A percentile compares a stretch with the other conserved stretches of the same genome.
These are phyloP conservation scores for Hypoxylon fuscum DNA, from an alignment of 495 filamentous ascomycete species.

Conservation along the genomic window DNA sequence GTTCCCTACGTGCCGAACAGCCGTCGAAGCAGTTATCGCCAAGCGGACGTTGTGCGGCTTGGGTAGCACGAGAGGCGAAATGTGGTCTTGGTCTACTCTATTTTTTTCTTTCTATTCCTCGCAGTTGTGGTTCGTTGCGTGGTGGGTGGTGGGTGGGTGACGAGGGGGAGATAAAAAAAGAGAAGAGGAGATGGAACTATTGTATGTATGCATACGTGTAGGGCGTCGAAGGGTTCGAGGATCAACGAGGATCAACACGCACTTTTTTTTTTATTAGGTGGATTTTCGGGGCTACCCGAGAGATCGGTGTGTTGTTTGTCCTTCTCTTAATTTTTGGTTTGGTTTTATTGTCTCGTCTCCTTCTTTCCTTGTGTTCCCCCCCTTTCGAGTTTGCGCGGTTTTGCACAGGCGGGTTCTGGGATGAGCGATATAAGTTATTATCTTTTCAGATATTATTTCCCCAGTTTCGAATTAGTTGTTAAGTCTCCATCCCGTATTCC, in stretches of 20 bases:
- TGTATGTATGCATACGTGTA: slow-evolving; percentile 38
- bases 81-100: background rate
- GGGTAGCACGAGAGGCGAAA: too few species aligned
- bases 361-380: too few species aligned
- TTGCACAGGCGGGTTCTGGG: slow-evolving; percentile 23
- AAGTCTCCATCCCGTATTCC: slow-evolving; percentile 15
- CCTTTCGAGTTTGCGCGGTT: slow-evolving; percentile 17
- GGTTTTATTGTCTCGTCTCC: slow-evolving; percentile 1
- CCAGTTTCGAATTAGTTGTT: slow-evolving; percentile 29
- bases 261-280: background rate
- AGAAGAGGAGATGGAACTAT: too few species aligned
- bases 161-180: background rate
- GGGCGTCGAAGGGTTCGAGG: slow-evolving; percentile 29
- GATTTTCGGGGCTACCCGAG: slow-evolving; percentile 10
- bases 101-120: background rate
- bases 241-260: slow-evolving; percentile 28
- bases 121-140: background rate
- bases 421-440: slow-evolving; percentile 43
- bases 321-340: background rate
- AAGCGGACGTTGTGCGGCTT: too few species aligned
- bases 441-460: slow-evolving; percentile 5
- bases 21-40: too few species aligned
- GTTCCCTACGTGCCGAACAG: too few species aligned
- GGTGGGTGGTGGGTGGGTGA: background rate
- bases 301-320: background rate